phyloP scores from a whole-genome alignment of 2,329 filamentous ascomycete genomes.

The Alternaria tenuissima region DNA sequence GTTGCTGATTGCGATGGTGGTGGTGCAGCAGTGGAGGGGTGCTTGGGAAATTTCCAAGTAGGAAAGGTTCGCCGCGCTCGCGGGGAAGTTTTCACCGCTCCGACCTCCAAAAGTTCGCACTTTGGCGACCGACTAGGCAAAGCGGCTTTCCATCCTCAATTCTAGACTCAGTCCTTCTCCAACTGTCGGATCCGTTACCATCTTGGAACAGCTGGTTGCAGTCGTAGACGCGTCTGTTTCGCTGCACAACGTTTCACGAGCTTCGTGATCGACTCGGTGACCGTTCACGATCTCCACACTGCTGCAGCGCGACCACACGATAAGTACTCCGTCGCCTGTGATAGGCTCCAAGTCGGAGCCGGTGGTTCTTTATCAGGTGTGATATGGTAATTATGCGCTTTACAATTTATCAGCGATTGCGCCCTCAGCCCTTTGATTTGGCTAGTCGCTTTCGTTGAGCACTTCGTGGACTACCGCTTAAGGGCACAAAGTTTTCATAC shows the following conservation, averaged over 20 bases:
- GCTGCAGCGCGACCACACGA: conserved; percentile 1
- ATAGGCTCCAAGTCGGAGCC: conserved; percentile 15
- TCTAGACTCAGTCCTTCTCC: not conserved
- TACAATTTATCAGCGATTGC: conserved; percentile 39
- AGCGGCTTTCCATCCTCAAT: not conserved
- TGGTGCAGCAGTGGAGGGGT: conserved; percentile 14
- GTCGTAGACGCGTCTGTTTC: not conserved
- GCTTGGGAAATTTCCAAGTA: conserved; percentile 11
- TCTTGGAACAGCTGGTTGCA: not conserved
- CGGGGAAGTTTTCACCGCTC: conserved; percentile 19
- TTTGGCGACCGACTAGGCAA: conserved; percentile 17
- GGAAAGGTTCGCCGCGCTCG: conserved; percentile 17
- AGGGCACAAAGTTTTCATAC: conserved; percentile 3
- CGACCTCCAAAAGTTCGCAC: conserved; percentile 11
- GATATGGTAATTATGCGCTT: not conserved
- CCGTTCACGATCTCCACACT: conserved; percentile 6
- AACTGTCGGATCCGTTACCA: not conserved
- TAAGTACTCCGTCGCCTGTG: not conserved
- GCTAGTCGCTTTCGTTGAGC: conserved; percentile 11
- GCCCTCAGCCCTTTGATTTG: conserved; percentile 4
- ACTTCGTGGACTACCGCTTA: conserved; percentile 13
- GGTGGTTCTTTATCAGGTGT: not conserved
- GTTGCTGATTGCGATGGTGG: not conserved
- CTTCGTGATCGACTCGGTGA: not conserved
- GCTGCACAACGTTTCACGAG: not conserved